Conservation (phyloP, 208 protist species). For the Trypanosoma rangeli region DNA sequence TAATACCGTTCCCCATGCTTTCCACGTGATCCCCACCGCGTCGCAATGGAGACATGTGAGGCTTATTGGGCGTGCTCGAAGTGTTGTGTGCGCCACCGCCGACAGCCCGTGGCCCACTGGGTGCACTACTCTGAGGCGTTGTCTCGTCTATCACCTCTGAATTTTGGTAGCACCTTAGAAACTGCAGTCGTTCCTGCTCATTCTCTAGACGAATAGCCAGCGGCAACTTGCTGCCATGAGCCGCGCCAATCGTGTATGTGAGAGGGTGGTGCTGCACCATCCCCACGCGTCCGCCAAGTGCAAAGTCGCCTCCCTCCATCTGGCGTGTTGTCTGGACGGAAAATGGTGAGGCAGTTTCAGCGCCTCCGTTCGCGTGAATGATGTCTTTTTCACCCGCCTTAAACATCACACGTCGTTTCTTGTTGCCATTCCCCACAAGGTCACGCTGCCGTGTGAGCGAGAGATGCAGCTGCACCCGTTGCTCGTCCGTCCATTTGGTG, state of each 20-base stretch:
- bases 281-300: constrained; percentile 77
- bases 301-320: constrained; percentile 46
- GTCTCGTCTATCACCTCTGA: constrained; percentile 37
- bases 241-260: constrained; percentile 62
- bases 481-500: constrained; percentile 83
- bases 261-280: constrained; percentile 74
- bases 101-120: not conserved
- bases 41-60: not conserved
- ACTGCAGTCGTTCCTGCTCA: constrained; percentile 59
- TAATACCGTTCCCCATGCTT: constrained; percentile 29
- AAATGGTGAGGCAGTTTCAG: not conserved
- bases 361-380: not conserved
- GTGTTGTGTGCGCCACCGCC: not conserved
- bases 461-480: constrained; percentile 86
- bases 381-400: not conserved
- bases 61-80: constrained; percentile 8
- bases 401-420: constrained; percentile 40
- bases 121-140: constrained; percentile 7
- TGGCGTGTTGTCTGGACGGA: not conserved
- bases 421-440: constrained; percentile 65
- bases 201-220: constrained; percentile 79
- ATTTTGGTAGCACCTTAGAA: constrained; percentile 67
- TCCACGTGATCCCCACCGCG: constrained; percentile 4
- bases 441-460: constrained; percentile 78
- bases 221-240: constrained; percentile 43